phyloP scores from a whole-genome alignment of 192 early-diverging fungal genomes.

The Gigaspora rosea region DNA sequence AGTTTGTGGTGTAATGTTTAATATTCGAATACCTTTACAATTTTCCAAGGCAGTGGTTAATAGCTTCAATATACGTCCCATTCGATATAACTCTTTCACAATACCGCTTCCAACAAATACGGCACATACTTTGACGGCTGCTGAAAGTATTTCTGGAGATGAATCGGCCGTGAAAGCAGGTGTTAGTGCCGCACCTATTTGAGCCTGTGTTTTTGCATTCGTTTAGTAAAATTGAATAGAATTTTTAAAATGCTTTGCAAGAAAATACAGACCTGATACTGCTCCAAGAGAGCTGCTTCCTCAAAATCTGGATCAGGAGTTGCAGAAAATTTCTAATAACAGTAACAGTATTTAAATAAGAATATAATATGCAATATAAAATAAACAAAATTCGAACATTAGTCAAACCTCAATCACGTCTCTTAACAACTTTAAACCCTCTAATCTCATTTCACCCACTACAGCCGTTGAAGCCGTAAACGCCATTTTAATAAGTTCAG shows the following conservation, averaged over 20 bases:
- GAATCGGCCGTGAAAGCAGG: conserved; percentile 80
- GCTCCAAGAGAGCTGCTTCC: conserved; percentile 79
- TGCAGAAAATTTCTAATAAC: conserved; percentile 56
- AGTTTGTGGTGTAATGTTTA: no score
- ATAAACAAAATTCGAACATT: no score
- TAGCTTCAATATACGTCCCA: conserved; percentile 71
- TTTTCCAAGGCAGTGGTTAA: conserved; percentile 69
- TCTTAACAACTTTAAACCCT: conserved; percentile 79
- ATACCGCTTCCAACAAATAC: conserved; percentile 88
- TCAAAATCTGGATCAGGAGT: conserved; percentile 90
- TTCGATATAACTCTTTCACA: conserved; percentile 72
- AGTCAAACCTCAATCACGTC: conserved; percentile 64
- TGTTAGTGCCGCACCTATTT: conserved; percentile 88
- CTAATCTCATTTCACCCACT: conserved; percentile 70
- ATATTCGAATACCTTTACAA: conserved; percentile 51
- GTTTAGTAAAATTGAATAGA: background rate
- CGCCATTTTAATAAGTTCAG: conserved; percentile 87
- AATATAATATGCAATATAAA: background rate
- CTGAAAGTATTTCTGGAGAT: conserved; percentile 69
- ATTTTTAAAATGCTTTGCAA: background rate
- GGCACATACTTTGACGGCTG: conserved; percentile 80
- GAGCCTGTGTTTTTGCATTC: conserved; percentile 52
- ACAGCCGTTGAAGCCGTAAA: conserved; percentile 84
- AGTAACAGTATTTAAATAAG: background rate
- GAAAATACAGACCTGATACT: conserved; percentile 64